Base-by-base conservation (phyloP, 352 stramenopile species). In the Globisporangium nunn region DNA sequence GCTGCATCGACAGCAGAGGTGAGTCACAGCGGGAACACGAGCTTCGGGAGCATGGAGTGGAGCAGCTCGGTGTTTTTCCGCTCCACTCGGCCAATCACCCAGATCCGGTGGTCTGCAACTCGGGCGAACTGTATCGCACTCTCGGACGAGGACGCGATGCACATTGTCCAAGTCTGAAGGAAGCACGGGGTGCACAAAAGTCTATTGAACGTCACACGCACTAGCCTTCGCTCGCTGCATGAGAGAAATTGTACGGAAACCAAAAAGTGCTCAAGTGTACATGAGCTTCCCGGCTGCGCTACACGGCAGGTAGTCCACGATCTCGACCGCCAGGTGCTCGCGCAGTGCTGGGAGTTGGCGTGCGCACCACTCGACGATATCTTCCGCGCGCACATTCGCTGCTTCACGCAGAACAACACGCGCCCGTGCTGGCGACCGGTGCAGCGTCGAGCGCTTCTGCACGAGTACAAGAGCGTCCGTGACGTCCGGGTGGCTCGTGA, bases 51-150 rank as follows among this genome's bases (percentile, higher is more conserved):
- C 54, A 62, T 45, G 52, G 47, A 57, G 6, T 78, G 64, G 63
- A 80, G 53, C 52, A 74, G 70, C 58, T 78, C 78, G 28, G 65
- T 71, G 6, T 64, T 90, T 44, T 74, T 90, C 57, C 82, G 70
- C 30, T 90, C 83, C 7, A 77, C 87, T 31, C 69, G 72, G 14
- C 77, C 78, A 4, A 89, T 93, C 47, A 88, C 88, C 58, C 83
- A 93, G 60, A 85, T 93, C 54, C 74, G 81, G 17, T 99, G 97
- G 97, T 97, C 86, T 11, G 71, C 75, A 8, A 94, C 82, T 18
- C 90, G 98, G 59, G 82, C 95, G 14, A 96, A 98, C 65, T 99
- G 94, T 79, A 93, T 99, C 43, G 90, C 86, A 12, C 86, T 99
- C 46, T 92, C 81, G 12, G 98, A 98, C 64, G 79, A 97, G 45